Evolutionary conservation across 2,329 filamentous ascomycete genomes (phyloP), one percentile per base, ranked within the genome.

Genomic region (Phialophora tarda): DNA sequence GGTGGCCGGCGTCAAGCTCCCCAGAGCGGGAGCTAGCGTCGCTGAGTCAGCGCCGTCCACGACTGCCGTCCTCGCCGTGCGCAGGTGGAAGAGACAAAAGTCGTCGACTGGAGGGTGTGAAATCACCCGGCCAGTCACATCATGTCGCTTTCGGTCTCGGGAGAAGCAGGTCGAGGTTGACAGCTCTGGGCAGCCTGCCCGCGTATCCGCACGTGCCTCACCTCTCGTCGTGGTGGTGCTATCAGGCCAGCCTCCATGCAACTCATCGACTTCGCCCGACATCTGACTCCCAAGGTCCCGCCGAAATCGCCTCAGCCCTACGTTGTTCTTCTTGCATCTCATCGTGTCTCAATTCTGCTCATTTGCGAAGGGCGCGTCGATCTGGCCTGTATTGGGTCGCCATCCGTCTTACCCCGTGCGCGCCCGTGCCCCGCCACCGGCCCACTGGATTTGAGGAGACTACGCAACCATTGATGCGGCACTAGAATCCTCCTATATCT

Each of bases 291-390:
- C 10, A n/a, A 24, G 47, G 24, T 50, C 21, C 24, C 24, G 24
- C 47, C 21, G 17, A 11, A 11, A 50, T 50, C 47, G 24, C 47
- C 48, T 26, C 48, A 51, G 48, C 48, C 48, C 48, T 51, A 28
- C 48, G 48, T 51, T 23, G 5, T 23, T 51, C 21, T 1, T 26
- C 21, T 4, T 23, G 21, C 23, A 26, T 4, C 5, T 7, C 11
- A 24, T 23, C 26, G 14, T 12, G 21, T 24, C 21, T 51, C 21
- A 5, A 17, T 8, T 8, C 21, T n/a, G n/a, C n/a, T n/a, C 10
- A 26, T 23, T 4, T 51, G 21, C 48, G 48, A 12, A 51, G 24
- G 3, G 10, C 10, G 48, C 12, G 5, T 26, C 48, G 23, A 11
- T 28, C 24, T 51, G 10, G 48, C 48, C 48, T 14, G 38, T 17